These are phyloP conservation scores for Mycena vitilis DNA, from an alignment of 768 basidiomycete species.

Conservation along the genomic window DNA sequence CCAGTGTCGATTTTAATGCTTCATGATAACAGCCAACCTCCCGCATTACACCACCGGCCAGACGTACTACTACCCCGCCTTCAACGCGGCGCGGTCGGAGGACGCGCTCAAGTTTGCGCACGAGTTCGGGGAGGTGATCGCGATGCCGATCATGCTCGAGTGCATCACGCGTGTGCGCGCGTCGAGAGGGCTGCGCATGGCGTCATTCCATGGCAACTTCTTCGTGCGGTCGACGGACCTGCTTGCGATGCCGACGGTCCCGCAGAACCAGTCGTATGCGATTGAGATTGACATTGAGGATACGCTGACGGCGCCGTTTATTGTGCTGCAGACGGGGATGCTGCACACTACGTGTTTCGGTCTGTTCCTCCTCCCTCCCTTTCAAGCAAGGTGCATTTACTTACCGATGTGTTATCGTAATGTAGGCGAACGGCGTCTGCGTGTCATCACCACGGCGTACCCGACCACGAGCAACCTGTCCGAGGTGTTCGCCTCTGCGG, in stretches of 20 bases:
- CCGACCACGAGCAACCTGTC: conserved; percentile 90
- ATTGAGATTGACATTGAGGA: conserved; percentile 98
- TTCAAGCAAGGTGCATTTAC: conserved; percentile 1
- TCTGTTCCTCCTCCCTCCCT: conserved; percentile 38
- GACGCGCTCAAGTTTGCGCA: conserved; percentile 99
- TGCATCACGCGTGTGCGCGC: conserved; percentile 98
- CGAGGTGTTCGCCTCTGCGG: conserved; percentile 90
- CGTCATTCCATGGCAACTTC: conserved; percentile 98
- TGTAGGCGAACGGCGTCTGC: conserved; percentile 84
- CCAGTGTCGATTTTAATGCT: conserved; percentile 2
- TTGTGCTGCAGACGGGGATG: conserved; percentile 94
- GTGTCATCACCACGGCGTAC: conserved; percentile 88
- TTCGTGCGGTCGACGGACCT: conserved; percentile 98
- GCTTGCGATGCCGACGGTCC: conserved; percentile 96
- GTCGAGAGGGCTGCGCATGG: conserved; percentile 95
- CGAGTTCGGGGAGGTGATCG: conserved; percentile 93
- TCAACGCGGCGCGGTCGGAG: conserved; percentile 93
- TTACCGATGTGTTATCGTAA: not conserved
- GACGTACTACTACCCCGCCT: conserved; percentile 98
- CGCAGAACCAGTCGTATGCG: conserved; percentile 94
- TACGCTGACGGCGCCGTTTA: conserved; percentile 88
- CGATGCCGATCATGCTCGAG: conserved; percentile 95
- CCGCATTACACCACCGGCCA: conserved; percentile 98
- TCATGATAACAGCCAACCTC: conserved; percentile 72
- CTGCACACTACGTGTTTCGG: conserved; percentile 95